These are phyloP conservation scores for Sutorius eximius DNA, from an alignment of 1,284 basidiomycete genomes.

Conservation along the genomic window DNA sequence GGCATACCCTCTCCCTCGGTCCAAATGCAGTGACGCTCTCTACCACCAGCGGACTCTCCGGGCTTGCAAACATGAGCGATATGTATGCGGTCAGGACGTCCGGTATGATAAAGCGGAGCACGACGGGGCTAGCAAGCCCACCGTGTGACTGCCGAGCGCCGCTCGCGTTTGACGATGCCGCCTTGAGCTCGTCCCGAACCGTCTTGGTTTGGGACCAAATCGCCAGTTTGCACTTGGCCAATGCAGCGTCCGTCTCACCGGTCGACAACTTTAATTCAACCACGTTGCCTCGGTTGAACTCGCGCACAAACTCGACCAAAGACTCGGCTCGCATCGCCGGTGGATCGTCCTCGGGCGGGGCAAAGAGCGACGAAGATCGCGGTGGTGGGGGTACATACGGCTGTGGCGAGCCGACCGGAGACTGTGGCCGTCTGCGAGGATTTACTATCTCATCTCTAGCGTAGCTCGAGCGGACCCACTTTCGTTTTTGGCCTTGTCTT, in stretches of 20 bases:
- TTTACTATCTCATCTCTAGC: neutral
- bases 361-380: slow-evolving; percentile 43
- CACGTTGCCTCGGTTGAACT: slow-evolving; percentile 45
- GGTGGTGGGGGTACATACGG: slow-evolving; percentile 49
- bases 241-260: neutral
- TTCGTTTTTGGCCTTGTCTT: slow-evolving; percentile 51
- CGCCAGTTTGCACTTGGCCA: slow-evolving; percentile 40
- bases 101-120: slow-evolving; percentile 55
- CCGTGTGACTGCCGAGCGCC: slow-evolving; percentile 8
- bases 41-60: slow-evolving; percentile 43
- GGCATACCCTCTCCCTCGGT: slow-evolving; percentile 61
- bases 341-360: slow-evolving; percentile 37
- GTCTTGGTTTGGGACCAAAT: slow-evolving; percentile 48
- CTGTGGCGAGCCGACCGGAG: slow-evolving; percentile 57
- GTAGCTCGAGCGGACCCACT: slow-evolving; percentile 37
- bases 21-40: slow-evolving; percentile 66
- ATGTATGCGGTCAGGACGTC: slow-evolving; percentile 64
- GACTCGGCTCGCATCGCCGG: slow-evolving; percentile 42
- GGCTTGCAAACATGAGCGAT: slow-evolving; percentile 40
- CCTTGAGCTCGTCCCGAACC: slow-evolving; percentile 16
- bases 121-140: slow-evolving; percentile 35
- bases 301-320: slow-evolving; percentile 50
- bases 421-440: slow-evolving; percentile 46
- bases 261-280: slow-evolving; percentile 12
- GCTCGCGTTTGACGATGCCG: neutral